Evolutionary conservation across 169 alveolate species (phyloP), one percentile per base, ranked within the genome.

Genomic region (Plasmodium gonderi): DNA sequence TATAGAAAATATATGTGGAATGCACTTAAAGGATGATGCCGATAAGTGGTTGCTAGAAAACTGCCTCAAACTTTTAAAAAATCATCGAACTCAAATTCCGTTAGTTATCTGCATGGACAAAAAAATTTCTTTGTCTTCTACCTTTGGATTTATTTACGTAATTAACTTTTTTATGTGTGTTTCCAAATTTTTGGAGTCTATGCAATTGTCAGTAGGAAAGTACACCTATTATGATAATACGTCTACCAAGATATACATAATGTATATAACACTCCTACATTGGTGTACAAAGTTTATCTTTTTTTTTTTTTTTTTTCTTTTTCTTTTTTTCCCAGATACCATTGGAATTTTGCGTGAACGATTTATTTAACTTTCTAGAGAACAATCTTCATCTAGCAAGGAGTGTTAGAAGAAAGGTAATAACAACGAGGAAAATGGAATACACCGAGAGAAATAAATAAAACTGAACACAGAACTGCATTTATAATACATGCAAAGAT

Each of bases 1-100:
- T 1, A 49, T 90, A 14, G 83, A 36, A 78, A 90, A 78, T 76
- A 17, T 90, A 77, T 90, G 94, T 79, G 94, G 94, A 38, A 64
- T 90, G 60, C 26, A 90, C 80, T 90, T 90, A 69, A 76, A 77
- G 26, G 90, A 90, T 78, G 94, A 90, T 67, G 94, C 94, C 14
- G 94, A 90, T 65, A 90, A 67, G 42, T 90, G 94, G 94, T 67
- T 90, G 42, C 60, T 90, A 65, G 94, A 90, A 68, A 77, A 77
- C n/a, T 90, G 94, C 60, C 77, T 90, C 23, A 90, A 90, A 65
- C 51, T 90, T 38, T 78, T 90, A 47, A 90, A 90, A 90, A 90
- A 90, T 65, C 94, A 90, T 47, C 65, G 38, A 65, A 78, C 64
- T 17, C 90, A 44, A 60, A 90, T 90, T 31, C 94, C 94, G 40